Conservation (phyloP, 1,284 basidiomycete species). For the Papiliotrema terrestris region DNA sequence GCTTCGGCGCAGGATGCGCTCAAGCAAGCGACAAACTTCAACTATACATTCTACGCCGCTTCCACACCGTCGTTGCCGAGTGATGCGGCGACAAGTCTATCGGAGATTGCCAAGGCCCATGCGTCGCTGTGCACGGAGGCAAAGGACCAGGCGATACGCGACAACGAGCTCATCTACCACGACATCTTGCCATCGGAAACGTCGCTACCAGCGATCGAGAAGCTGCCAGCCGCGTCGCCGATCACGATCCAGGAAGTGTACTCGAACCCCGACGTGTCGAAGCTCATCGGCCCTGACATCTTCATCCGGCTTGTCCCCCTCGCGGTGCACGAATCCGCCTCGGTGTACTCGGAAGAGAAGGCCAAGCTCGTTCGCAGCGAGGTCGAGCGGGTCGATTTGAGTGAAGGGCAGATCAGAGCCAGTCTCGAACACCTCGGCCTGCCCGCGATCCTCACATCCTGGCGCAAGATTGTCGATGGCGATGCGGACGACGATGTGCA, state of each 20-base stretch:
- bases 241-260: slow-evolving; percentile 94
- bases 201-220: slow-evolving; percentile 74
- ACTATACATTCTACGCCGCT: slow-evolving; percentile 65
- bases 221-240: slow-evolving; percentile 69
- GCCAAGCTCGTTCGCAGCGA: slow-evolving; percentile 90
- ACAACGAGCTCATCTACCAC: slow-evolving; percentile 98
- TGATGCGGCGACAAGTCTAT: slow-evolving; percentile 73
- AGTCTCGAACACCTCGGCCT: slow-evolving; percentile 80
- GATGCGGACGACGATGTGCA: slow-evolving; percentile 46
- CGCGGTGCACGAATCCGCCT: slow-evolving; percentile 92
- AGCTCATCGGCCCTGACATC: slow-evolving; percentile 88
- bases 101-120: slow-evolving; percentile 80
- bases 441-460: slow-evolving; percentile 69
- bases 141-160: slow-evolving; percentile 70
- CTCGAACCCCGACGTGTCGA: slow-evolving; percentile 84
- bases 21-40: slow-evolving; percentile 66
- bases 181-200: slow-evolving; percentile 82
- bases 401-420: slow-evolving; percentile 75
- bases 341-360: slow-evolving; percentile 97
- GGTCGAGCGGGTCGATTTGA: slow-evolving; percentile 78
- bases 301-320: slow-evolving; percentile 86
- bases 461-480: slow-evolving; percentile 71
- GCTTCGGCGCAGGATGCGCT: slow-evolving; percentile 78
- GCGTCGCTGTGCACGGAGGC: slow-evolving; percentile 72
- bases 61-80: slow-evolving; percentile 78